Conservation (phyloP, 2,329 filamentous ascomycete genomes). For the Alternaria sp. region DNA sequence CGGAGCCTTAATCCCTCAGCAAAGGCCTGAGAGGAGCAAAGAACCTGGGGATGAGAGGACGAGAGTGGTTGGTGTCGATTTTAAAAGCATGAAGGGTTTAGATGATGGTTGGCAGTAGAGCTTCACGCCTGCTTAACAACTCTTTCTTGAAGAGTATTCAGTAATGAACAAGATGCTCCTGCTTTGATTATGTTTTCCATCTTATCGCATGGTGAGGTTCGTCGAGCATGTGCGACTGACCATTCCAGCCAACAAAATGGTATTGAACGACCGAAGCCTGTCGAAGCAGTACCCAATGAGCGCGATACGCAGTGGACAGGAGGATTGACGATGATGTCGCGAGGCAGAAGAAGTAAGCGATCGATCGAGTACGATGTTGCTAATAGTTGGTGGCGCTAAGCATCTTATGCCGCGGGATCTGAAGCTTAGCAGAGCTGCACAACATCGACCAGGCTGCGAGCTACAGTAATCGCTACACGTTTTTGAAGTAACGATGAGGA, state of each 20-base stretch:
- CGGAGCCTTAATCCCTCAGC: background rate
- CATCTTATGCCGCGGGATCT: slow-evolving; percentile 11
- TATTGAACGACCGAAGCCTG: background rate
- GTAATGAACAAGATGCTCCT: background rate
- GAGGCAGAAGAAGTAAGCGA: slow-evolving; percentile 10
- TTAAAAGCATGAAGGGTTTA: background rate
- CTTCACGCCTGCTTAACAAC: background rate
- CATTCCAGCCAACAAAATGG: background rate
- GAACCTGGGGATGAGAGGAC: background rate
- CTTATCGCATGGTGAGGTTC: background rate
- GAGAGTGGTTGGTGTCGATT: background rate
- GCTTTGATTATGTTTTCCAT: background rate
- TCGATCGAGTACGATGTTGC: slow-evolving; percentile 14
- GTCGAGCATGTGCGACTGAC: background rate
- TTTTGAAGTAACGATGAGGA: background rate
- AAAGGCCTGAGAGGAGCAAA: background rate
- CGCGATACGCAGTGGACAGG: background rate
- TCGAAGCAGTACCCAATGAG: background rate
- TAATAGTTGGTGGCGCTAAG: slow-evolving; percentile 14
- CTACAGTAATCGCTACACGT: background rate
- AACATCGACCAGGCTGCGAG: background rate
- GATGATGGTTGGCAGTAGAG: background rate
- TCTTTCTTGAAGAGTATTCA: background rate
- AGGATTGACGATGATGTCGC: background rate
- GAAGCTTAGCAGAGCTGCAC: slow-evolving; percentile 12